phyloP scores from a whole-genome alignment of 2,329 filamentous ascomycete species.

The Diplodia sapinea region DNA sequence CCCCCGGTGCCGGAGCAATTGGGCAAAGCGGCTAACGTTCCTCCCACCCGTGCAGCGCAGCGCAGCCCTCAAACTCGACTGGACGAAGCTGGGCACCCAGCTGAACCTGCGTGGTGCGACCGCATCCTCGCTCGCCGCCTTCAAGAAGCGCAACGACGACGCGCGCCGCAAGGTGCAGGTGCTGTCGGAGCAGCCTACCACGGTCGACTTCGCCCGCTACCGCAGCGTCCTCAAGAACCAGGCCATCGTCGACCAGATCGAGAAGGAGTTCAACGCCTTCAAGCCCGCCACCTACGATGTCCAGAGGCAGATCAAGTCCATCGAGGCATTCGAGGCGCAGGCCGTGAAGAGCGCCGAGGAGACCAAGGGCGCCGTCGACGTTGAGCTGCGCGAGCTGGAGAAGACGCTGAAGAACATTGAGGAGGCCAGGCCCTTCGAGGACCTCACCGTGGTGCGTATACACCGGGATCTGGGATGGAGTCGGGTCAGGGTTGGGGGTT shows the following conservation, averaged over 20 bases:
- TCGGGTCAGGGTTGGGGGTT: slow-evolving; percentile 21
- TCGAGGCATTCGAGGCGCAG: slow-evolving; percentile 96
- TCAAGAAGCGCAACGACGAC: slow-evolving; percentile 99
- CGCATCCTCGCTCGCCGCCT: slow-evolving; percentile 85
- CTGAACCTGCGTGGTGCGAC: slow-evolving; percentile 97
- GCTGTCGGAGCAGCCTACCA: slow-evolving; percentile 82
- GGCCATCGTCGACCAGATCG: slow-evolving; percentile 93
- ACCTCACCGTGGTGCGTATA: slow-evolving; percentile 90
- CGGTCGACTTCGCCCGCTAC: slow-evolving; percentile 94
- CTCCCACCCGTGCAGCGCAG: slow-evolving; percentile 71
- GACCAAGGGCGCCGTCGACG: slow-evolving; percentile 94
- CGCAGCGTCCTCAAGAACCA: slow-evolving; percentile 93
- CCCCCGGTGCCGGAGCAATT: slow-evolving; percentile 22
- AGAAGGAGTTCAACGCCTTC: slow-evolving; percentile 91
- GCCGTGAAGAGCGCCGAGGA: slow-evolving; percentile 95
- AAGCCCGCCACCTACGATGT: slow-evolving; percentile 95
- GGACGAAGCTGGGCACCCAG: slow-evolving; percentile 90
- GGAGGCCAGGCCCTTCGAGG: slow-evolving; percentile 91
- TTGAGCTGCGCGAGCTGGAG: slow-evolving; percentile 90
- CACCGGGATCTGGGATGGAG: slow-evolving; percentile 2
- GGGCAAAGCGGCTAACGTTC: slow-evolving; percentile 39
- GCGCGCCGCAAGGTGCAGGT: slow-evolving; percentile 89
- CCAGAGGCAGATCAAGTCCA: slow-evolving; percentile 91
- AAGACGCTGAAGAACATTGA: slow-evolving; percentile 98
- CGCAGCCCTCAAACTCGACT: slow-evolving; percentile 99